phyloP scores from a whole-genome alignment of 2,329 filamentous ascomycete species.

The Colletotrichum lini region DNA sequence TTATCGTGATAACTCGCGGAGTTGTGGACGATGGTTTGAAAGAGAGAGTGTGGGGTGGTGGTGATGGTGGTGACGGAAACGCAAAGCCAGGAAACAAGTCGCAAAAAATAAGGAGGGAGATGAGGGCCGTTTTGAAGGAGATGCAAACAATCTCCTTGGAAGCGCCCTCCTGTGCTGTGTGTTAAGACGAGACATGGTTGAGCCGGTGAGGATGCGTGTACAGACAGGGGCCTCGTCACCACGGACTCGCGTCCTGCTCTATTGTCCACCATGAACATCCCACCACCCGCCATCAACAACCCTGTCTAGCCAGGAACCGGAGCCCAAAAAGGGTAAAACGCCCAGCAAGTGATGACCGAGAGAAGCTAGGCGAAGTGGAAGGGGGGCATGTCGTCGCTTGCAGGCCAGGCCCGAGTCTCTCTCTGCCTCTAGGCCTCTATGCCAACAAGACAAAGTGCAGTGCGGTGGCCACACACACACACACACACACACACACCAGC shows the following conservation, averaged over 20 bases:
- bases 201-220: no score
- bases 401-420: slow-evolving; percentile 19
- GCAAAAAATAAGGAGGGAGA: slow-evolving; percentile 31
- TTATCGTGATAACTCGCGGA: slow-evolving; percentile 38
- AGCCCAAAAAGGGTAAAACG: slow-evolving; percentile 29
- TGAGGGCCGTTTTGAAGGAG: slow-evolving; percentile 39
- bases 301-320: slow-evolving; percentile 40
- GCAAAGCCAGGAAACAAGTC: neutral
- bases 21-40: slow-evolving; percentile 36
- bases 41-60: slow-evolving; percentile 17
- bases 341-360: slow-evolving; percentile 36
- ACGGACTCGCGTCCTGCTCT: slow-evolving; percentile 18
- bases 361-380: slow-evolving; percentile 26
- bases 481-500: neutral
- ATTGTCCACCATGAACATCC: slow-evolving; percentile 20
- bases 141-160: slow-evolving; percentile 35
- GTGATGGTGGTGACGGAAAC: slow-evolving; percentile 14
- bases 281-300: slow-evolving; percentile 15
- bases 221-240: slow-evolving; percentile 32
- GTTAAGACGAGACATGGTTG: no score
- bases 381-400: slow-evolving; percentile 14
- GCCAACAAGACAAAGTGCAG: no score
- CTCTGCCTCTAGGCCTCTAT: slow-evolving; percentile 2
- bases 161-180: slow-evolving; percentile 9
- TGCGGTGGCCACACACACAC: neutral